A percentile compares a stretch with the other conserved stretches of the same genome.
Evolutionary conservation across 2,329 filamentous ascomycete genomes (phyloP).

Genomic region (Venturia nashicola): DNA sequence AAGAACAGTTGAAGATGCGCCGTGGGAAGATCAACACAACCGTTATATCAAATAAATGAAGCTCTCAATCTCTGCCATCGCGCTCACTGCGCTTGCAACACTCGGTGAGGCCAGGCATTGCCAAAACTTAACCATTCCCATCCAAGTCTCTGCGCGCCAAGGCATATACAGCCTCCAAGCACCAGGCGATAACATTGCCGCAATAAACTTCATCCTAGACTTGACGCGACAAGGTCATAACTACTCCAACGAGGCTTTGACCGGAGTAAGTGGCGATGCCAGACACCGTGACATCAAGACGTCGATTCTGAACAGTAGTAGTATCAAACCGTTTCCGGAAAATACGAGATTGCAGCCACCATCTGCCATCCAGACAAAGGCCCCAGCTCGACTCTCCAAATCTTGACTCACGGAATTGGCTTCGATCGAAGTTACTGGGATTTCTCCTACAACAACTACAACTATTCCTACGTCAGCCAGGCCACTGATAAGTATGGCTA

Average conservation of each 20-base stretch:
- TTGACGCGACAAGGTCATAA: slow-evolving; percentile 39
- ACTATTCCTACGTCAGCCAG: slow-evolving; percentile 49
- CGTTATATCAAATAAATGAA: neutral
- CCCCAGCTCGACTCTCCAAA: slow-evolving; percentile 26
- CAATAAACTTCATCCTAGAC: slow-evolving; percentile 42
- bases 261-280: slow-evolving; percentile 25
- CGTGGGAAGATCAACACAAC: neutral
- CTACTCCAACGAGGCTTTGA: slow-evolving; percentile 32
- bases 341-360: slow-evolving; percentile 46
- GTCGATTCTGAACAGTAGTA: slow-evolving; percentile 13
- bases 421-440: slow-evolving; percentile 35
- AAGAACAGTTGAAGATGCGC: neutral
- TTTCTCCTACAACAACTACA: slow-evolving; percentile 41
- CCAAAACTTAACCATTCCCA: slow-evolving; percentile 42
- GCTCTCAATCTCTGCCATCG: neutral
- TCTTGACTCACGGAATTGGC: slow-evolving; percentile 43
- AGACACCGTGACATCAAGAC: neutral
- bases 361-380: slow-evolving; percentile 46
- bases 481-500: slow-evolving; percentile 42
- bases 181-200: slow-evolving; percentile 41
- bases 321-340: slow-evolving; percentile 39
- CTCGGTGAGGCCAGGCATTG: slow-evolving; percentile 18
- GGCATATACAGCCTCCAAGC: slow-evolving; percentile 39
- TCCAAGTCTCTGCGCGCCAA: slow-evolving; percentile 43
- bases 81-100: neutral